Percentiles rank a stretch among this genome's conserved stretches.
phyloP scores from a whole-genome alignment of 352 stramenopile species.

The Globisporangium parvum region DNA sequence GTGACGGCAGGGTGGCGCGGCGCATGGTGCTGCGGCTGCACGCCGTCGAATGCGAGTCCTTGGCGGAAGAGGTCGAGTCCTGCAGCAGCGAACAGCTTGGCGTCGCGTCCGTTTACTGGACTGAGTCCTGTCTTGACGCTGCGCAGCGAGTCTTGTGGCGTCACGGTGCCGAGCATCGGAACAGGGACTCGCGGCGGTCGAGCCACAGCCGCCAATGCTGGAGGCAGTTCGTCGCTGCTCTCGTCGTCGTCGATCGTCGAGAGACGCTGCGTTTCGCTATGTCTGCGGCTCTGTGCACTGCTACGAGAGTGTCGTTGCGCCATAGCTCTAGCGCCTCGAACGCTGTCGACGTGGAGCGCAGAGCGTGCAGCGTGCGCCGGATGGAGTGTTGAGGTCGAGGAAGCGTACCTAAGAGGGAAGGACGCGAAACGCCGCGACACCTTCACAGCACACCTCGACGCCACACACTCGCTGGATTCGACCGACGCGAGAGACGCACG shows the following conservation, averaged over 20 bases:
- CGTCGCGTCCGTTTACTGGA: slow-evolving; percentile 3
- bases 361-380: no score
- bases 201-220: not conserved
- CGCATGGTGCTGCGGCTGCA: slow-evolving; percentile 27
- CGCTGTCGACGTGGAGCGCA: no score
- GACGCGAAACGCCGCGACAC: slow-evolving; percentile 11
- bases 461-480: not conserved
- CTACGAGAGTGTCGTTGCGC: no score
- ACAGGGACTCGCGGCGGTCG: slow-evolving; percentile 10
- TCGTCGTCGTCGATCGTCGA: not conserved
- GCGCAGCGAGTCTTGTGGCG: slow-evolving; percentile 46
- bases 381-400: no score
- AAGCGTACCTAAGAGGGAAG: no score
- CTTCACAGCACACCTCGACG: not conserved
- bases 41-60: slow-evolving; percentile 41
- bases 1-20: slow-evolving; percentile 38
- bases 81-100: slow-evolving; percentile 37
- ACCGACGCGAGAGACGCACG: not conserved
- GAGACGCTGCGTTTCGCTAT: not conserved
- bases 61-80: slow-evolving; percentile 59
- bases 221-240: not conserved
- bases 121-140: not conserved
- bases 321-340: no score
- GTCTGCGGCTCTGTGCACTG: no score
- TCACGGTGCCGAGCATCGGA: slow-evolving; percentile 32